Base-by-base conservation (phyloP, 2,329 filamentous ascomycete genomes). In the Pseudogymnoascus sp. region DNA sequence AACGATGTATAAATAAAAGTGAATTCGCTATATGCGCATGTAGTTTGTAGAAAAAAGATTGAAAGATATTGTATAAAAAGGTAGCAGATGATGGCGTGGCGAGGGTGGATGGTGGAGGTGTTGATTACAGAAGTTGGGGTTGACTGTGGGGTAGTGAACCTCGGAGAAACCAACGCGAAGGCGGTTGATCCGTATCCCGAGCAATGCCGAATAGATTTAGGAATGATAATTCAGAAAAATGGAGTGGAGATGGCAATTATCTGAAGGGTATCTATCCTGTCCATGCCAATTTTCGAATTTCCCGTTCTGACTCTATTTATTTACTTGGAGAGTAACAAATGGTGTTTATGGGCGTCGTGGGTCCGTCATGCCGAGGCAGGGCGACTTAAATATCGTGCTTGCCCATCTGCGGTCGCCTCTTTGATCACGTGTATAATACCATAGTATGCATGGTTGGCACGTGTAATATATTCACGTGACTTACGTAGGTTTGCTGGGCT, bases 101-200 rank as follows among this genome's bases (percentile, higher is more conserved):
- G 12, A 28, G 55, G 34, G 18, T 12, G 30, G 26, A 37, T 57
- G 30, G 30, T 28, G 19, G 30, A 57, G 55, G 34, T 57, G 30
- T 13, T 57, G 30, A 35, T 37, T 57, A 21, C 15, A 37, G 55
- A 35, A 57, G 30, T 35, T 57, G 55, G 55, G 30, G 55, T 35
- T 12, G 30, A 57, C 23, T 57, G 55, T 57, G 55, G 55, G 55
- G 55, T 57, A 57, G 18, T 57, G 55, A 37, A 38, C 55, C 55
- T 57, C 55, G 55, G 55, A 57, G 55, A 57, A 57, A 57, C 55
- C 55, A 57, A 57, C 26, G 45, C 45, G 45, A 52, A 30, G 45
- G 45, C 26, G 30, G 55, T 37, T 57, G 55, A 57, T 57, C 55
- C 55, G 55, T 35, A 3, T 57, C 45, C 45, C 45, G 45, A 52